Conservation (phyloP, 331 rosid species). For the Dryas integrifolia region DNA sequence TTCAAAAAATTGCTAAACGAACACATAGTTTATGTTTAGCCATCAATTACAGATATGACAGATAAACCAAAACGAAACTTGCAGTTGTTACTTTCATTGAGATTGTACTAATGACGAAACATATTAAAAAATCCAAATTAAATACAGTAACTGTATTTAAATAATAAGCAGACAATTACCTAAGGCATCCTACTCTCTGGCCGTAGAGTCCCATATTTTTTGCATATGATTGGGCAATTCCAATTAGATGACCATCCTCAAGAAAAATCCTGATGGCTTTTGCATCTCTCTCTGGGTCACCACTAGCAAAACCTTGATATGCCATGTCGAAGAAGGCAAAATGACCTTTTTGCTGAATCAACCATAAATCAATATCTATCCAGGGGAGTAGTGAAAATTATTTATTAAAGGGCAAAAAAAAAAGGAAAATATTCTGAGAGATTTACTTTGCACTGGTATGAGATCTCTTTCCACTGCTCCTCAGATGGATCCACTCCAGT, state of each 20-base stretch:
- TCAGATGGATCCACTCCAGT: conserved; percentile 97
- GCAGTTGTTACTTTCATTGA: neutral
- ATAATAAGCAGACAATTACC: conserved; percentile 47
- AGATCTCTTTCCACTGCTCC: conserved; percentile 93
- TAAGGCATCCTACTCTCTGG: conserved; percentile 93
- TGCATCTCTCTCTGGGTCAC: conserved; percentile 83
- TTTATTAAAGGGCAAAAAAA: neutral
- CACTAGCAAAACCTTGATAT: conserved; percentile 98
- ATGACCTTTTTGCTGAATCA: conserved; percentile 79
- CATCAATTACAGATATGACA: neutral
- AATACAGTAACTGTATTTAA: neutral
- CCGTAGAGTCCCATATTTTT: conserved; percentile 99
- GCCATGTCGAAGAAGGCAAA: conserved; percentile 98
- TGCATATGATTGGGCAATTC: conserved; percentile 95
- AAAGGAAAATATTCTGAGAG: neutral
- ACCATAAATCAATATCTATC: conserved; percentile 16
- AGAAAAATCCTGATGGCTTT: conserved; percentile 85
- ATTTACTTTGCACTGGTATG: conserved; percentile 67
- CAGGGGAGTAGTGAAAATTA: neutral
- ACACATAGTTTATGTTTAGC: neutral
- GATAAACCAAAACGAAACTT: neutral
- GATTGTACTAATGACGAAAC: neutral
- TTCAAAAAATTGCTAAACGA: neutral
- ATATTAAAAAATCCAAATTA: neutral
- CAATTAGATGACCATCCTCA: conserved; percentile 83